phyloP scores from a whole-genome alignment of 352 stramenopile species.

The Globisporangium rhizosaccharum region DNA sequence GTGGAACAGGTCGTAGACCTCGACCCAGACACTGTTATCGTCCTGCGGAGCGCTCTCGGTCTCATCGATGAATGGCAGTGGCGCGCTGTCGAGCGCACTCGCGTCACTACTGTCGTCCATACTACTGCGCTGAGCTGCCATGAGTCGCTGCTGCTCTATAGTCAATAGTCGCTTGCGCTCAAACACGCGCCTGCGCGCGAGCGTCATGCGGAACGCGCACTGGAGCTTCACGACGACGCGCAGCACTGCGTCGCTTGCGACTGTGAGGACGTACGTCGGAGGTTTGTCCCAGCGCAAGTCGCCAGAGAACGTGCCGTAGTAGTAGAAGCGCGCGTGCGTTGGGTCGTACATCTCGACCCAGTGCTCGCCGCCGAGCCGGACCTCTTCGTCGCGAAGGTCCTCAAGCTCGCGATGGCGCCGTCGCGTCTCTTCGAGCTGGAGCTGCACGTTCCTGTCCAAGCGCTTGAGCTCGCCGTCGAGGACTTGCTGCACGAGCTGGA shows the following conservation, averaged over 20 bases:
- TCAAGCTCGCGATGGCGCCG: constrained; percentile 21
- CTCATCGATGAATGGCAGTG: constrained; percentile 2
- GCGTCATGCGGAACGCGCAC: constrained; percentile 40
- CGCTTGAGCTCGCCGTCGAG: constrained; percentile 16
- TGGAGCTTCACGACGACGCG: constrained; percentile 39
- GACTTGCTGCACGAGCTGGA: constrained; percentile 17
- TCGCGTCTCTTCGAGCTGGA: constrained; percentile 23
- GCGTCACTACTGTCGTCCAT: not conserved
- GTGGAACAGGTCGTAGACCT: constrained; percentile 57
- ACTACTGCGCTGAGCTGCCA: not conserved
- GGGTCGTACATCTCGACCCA: constrained; percentile 58
- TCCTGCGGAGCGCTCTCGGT: not conserved
- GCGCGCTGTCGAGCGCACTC: too few species aligned
- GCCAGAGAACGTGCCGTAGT: constrained; percentile 34
- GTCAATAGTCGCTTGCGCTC: constrained; percentile 18
- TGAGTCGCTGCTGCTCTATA: not conserved
- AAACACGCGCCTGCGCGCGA: constrained; percentile 36
- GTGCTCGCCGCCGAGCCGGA: constrained; percentile 23
- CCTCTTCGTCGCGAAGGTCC: constrained; percentile 22
- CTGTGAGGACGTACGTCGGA: constrained; percentile 22
- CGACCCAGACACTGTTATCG: constrained; percentile 29
- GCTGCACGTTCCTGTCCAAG: constrained; percentile 20
- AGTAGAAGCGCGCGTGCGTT: constrained; percentile 39
- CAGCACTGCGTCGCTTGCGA: constrained; percentile 36
- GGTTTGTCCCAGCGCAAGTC: constrained; percentile 42